phyloP scores from a whole-genome alignment of 768 basidiomycete species.

The Trametes elegans region DNA sequence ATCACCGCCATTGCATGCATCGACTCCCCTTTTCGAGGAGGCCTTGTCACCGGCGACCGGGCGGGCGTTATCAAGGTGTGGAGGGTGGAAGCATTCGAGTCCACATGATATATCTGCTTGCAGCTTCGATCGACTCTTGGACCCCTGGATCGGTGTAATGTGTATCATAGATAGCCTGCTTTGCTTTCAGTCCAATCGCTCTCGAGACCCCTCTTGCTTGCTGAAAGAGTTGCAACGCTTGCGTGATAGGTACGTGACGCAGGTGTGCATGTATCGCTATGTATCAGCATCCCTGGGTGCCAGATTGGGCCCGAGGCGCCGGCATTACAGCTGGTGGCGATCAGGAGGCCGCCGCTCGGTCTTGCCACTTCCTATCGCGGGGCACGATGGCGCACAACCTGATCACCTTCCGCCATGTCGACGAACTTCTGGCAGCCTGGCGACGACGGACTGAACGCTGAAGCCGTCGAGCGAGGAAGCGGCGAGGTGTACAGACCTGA shows the following conservation, averaged over 20 bases:
- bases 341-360: background rate
- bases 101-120: background rate
- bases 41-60: conserved; percentile 89
- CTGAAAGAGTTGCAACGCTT: no score
- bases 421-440: conserved; percentile 8
- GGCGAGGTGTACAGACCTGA: conserved; percentile 49
- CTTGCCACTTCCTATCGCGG: background rate
- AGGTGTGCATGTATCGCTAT: no score
- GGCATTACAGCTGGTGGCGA: no score
- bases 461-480: background rate
- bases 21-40: conserved; percentile 90
- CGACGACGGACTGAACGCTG: background rate
- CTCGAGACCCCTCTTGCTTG: no score
- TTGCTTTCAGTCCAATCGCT: background rate
- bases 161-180: background rate
- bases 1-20: conserved; percentile 84
- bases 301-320: no score
- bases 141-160: background rate
- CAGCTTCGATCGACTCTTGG: background rate
- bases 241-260: no score
- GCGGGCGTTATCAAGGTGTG: conserved; percentile 90
- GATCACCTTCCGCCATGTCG: conserved; percentile 6
- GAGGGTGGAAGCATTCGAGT: conserved; percentile 55
- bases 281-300: no score
- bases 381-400: no score